phyloP scores from a whole-genome alignment of 78 protist genomes.

The Creolimax fragrantissima region DNA sequence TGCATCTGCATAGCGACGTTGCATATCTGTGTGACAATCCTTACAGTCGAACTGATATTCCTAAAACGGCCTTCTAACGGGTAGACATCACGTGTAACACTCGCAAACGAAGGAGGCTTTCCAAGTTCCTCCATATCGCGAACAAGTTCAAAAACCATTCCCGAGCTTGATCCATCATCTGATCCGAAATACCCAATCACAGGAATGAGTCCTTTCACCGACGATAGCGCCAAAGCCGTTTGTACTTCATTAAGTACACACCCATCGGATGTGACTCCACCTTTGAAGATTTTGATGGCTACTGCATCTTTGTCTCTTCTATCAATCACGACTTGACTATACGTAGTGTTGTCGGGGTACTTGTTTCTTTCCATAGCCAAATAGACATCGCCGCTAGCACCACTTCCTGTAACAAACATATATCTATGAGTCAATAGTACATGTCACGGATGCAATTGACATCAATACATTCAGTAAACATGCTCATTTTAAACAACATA shows the following conservation, averaged over 20 bases:
- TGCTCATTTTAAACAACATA: too few species aligned
- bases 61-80: neutral
- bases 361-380: neutral
- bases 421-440: too few species aligned
- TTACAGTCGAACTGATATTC: neutral
- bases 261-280: neutral
- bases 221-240: neutral
- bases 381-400: neutral
- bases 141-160: neutral
- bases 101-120: constrained; percentile 3
- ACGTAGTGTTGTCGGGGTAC: neutral
- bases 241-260: neutral
- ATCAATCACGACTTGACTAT: neutral
- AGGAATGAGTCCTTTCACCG: neutral
- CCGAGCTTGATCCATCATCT: neutral
- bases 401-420: too few species aligned
- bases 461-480: too few species aligned
- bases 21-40: neutral
- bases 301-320: neutral
- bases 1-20: neutral
- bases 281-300: neutral
- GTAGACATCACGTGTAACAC: constrained; percentile 1
- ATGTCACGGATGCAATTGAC: too few species aligned
- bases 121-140: neutral
- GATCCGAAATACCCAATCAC: neutral